phyloP scores from a whole-genome alignment of 495 filamentous ascomycete species.

The Aspergillus nidulans region DNA sequence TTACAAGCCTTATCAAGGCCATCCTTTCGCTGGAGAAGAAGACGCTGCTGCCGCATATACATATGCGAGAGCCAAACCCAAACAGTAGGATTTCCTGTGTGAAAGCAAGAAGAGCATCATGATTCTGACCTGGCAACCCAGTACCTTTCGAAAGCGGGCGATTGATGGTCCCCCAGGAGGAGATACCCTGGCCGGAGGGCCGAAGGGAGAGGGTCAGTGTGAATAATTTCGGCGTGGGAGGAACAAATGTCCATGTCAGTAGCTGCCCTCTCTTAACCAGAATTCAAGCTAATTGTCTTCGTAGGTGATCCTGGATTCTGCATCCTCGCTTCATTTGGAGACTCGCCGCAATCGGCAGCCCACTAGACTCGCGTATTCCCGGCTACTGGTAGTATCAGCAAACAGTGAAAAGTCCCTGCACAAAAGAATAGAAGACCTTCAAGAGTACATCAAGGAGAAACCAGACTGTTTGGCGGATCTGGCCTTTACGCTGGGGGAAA shows the following conservation, averaged over 20 bases:
- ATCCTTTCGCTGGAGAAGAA: slow-evolving; percentile 47
- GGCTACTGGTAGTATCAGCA: slow-evolving; percentile 8
- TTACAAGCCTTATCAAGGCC: slow-evolving; percentile 55
- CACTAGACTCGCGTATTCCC: not conserved
- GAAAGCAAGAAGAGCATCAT: not conserved
- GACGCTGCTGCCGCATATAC: slow-evolving; percentile 46
- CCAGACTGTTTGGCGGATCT: not conserved
- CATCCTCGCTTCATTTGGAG: not conserved
- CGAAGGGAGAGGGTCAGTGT: slow-evolving; percentile 25
- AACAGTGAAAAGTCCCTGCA: not conserved
- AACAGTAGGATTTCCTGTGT: not conserved
- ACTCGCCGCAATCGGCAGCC: not conserved
- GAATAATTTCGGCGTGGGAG: slow-evolving; percentile 30
- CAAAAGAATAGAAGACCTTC: not conserved
- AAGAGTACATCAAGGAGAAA: not conserved
- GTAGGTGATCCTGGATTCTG: not conserved
- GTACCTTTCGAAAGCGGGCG: slow-evolving; percentile 12
- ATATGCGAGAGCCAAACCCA: not conserved
- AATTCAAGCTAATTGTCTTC: not conserved
- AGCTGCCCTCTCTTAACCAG: not conserved
- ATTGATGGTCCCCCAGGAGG: slow-evolving; percentile 18
- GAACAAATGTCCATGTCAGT: slow-evolving; percentile 25
- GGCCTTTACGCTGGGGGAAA: not conserved
- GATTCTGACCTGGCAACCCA: not conserved
- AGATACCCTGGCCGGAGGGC: slow-evolving; percentile 19